Evolutionary conservation across 1,284 basidiomycete species (phyloP), one percentile per base, ranked within the genome.

Genomic region (Phaffia rhodozyma): DNA sequence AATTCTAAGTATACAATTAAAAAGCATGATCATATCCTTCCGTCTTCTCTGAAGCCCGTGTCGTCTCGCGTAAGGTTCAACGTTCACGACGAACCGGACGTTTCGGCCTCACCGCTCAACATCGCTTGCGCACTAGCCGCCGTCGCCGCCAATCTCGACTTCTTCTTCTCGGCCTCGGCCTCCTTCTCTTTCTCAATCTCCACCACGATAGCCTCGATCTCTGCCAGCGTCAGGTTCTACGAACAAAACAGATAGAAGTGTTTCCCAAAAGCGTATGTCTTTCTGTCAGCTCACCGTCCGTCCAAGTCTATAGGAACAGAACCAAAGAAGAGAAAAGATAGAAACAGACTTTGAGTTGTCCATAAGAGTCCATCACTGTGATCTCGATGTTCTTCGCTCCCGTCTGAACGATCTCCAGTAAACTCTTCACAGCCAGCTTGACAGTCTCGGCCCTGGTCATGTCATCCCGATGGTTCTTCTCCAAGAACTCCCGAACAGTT

Each of bases 341-440:
- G 23, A 27, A 23, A 79, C 86, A 71, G 71, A 93, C 91, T 61
- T 89, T 88, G 62, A 93, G 83, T 75, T 91, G 87, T 66, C 89
- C 89, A 73, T 90, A 94, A 66, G 85, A 84, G 75, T 94, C 91
- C 89, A 97, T 93, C 57, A 97, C 88, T 69, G 87, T 92, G 69
- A 97, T 90, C 75, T 97, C 92, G 69, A 97, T 97, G 76, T 97
- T 99, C 82, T 98, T 98, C 3, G 96, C 96, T 29, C 96, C 96
- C 1, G 96, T 97, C 78, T 98, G 96, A 1, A 99, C 96, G 32
- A 99, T 94, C 74, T 99, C 96, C 30, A 99, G 80, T 71, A 99
- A 78, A 73, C 88, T 91, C 80, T 97, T 98, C 71, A 98, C 84
- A 0, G 96, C 90, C 50, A 98, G 80, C 76, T 97, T 97, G 78